Evolutionary conservation across 2,329 filamentous ascomycete species (phyloP), one percentile per base, ranked within the genome.

Genomic region (Diaporthe destruens): DNA sequence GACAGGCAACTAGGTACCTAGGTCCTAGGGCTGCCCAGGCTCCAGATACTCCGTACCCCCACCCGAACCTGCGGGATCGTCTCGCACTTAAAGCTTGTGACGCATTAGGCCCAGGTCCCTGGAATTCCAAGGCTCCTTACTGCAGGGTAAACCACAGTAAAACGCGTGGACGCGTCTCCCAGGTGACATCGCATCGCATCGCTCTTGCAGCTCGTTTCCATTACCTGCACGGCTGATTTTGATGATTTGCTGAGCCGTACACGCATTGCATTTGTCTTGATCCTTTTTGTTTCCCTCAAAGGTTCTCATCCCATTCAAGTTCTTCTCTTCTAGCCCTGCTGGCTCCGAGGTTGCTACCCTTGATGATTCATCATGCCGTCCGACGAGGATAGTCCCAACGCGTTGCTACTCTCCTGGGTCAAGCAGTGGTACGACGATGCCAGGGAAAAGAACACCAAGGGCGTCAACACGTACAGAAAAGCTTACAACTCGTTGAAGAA

Each of bases 401-500:
- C 93, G 6, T 85, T 94, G 53, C 86, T 94, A 11, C 86, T 95
- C 14, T 83, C 84, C 75, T 95, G 92, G 90, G 89, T 95, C 66
- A 91, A 93, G 78, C 92, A 95, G 84, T 94, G 92, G 92, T 87
- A 92, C 65, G 92, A 95, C 56, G 80, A 88, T 53, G 93, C 92
- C 16, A 86, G 88, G 63, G 89, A 94, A 76, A 88, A 88, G 57
- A 94, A 92, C 78, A 89, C 89, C 23, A 94, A 94, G 79, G 92
- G 92, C 29, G 82, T 90, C 32, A 89, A 87, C n/a, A 91, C 89
- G 0, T 96, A 95, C 80, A 92, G 89, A 75, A 90, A 92, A 76
- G 94, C 94, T 0, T 94, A 94, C 78, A 88, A 94, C 72, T 93
- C 93, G 2, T 88, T 96, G 80, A 93, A 91, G 81, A 89, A 89